phyloP scores from a whole-genome alignment of 306 rosid species.

The Castanea sativa region DNA sequence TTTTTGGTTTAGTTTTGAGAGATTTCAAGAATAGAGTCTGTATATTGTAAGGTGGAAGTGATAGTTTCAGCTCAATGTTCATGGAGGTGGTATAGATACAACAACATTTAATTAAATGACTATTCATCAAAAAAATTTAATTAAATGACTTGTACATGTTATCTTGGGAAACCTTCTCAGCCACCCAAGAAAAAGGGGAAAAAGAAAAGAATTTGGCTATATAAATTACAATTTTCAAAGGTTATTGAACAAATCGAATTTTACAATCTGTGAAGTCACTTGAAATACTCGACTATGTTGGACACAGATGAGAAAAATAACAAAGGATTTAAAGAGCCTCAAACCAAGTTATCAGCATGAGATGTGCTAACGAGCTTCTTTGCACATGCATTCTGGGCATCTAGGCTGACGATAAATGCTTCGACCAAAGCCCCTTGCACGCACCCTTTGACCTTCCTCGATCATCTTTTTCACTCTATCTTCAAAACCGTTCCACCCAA shows the following conservation, averaged over 20 bases:
- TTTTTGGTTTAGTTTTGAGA: background rate
- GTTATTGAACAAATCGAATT: background rate
- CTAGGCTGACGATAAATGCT: constrained; percentile 87
- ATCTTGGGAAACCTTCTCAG: too few relatives aligned
- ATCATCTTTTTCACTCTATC: constrained; percentile 84
- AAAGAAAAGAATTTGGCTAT: too few relatives aligned
- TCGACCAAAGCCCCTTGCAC: constrained; percentile 56
- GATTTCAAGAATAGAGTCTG: too few relatives aligned
- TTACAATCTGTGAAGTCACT: background rate
- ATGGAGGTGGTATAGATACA: too few relatives aligned
- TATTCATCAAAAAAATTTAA: too few relatives aligned
- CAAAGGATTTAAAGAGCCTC: background rate
- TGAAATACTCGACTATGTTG: background rate
- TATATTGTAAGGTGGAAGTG: too few relatives aligned
- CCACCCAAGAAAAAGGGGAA: too few relatives aligned
- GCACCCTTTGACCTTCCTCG: constrained; percentile 67
- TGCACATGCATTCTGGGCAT: constrained; percentile 84
- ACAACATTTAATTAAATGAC: too few relatives aligned
- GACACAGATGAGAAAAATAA: background rate
- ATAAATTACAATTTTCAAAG: background rate
- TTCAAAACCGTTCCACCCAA: constrained; percentile 67
- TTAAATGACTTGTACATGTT: too few relatives aligned
- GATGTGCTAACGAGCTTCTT: constrained; percentile 34
- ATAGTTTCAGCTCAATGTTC: too few relatives aligned
- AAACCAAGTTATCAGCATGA: background rate